Conservation (phyloP, 2,329 filamentous ascomycete genomes). For the Macroventuria anomochaeta region DNA sequence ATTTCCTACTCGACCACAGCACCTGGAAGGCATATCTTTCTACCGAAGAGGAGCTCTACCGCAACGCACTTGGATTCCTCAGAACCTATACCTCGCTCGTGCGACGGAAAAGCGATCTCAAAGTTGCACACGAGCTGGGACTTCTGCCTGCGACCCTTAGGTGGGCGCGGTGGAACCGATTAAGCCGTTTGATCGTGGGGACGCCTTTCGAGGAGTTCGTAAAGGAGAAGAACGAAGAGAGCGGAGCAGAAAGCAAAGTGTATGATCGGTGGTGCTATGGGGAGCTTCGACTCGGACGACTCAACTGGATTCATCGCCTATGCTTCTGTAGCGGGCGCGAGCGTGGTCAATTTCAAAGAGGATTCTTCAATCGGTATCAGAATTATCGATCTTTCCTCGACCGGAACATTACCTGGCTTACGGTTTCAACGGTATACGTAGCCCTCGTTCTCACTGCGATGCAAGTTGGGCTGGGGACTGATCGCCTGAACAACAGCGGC, state of each 20-base stretch:
- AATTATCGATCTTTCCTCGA: conserved; percentile 34
- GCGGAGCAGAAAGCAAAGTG: too few relatives aligned
- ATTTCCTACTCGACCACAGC: neutral
- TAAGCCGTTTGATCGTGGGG: neutral
- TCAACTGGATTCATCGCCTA: conserved; percentile 36
- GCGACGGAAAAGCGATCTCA: neutral
- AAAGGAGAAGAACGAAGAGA: too few relatives aligned
- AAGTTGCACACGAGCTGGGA: neutral
- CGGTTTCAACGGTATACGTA: conserved; percentile 33
- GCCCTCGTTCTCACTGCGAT: conserved; percentile 37
- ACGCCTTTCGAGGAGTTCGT: too few relatives aligned
- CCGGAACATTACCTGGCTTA: conserved; percentile 33
- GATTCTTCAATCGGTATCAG: conserved; percentile 30
- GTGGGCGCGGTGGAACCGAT: neutral
- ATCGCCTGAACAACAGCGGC: conserved; percentile 21
- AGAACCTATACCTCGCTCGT: neutral
- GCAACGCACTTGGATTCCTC: neutral
- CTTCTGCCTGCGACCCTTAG: neutral
- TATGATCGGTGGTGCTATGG: conserved; percentile 21
- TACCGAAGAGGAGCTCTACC: neutral
- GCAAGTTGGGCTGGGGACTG: conserved; percentile 33
- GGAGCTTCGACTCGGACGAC: conserved; percentile 32
- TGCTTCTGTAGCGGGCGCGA: conserved; percentile 15
- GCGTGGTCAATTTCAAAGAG: neutral
- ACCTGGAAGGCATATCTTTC: neutral